Percentiles rank a stretch among this genome's conserved stretches.
phyloP scores from a whole-genome alignment of 768 basidiomycete species.

The Leccinellum albellum region DNA sequence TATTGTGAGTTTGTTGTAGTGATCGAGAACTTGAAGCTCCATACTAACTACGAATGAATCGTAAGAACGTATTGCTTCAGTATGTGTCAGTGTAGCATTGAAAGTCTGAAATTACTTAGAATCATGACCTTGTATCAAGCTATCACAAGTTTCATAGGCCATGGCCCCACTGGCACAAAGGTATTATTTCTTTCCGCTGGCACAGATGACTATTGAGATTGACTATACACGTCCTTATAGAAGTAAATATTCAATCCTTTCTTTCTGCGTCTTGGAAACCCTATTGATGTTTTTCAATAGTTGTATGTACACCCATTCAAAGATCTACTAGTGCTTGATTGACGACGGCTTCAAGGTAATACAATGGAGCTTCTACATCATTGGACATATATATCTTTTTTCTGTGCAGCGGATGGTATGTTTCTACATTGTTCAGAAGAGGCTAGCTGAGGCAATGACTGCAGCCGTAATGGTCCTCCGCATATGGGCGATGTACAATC shows the following conservation, averaged over 20 bases:
- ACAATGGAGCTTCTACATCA: neutral
- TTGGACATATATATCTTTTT: neutral
- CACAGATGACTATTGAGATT: neutral
- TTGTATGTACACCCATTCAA: neutral
- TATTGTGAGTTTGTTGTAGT: neutral
- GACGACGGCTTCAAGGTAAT: neutral
- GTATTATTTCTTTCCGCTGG: neutral
- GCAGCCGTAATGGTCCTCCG: neutral
- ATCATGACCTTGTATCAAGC: neutral
- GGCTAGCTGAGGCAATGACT: neutral
- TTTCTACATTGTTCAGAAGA: neutral
- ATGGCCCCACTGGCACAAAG: neutral
- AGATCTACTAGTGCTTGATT: neutral
- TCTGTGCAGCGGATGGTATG: neutral
- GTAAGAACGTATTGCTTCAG: neutral
- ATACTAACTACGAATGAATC: too few species aligned
- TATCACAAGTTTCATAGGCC: neutral
- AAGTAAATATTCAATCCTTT: neutral
- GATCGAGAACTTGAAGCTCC: neutral
- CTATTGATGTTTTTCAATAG: neutral
- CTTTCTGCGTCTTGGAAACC: neutral
- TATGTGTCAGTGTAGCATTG: neutral
- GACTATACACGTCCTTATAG: neutral
- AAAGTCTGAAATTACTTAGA: neutral
- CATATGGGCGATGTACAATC: neutral